Base-by-base conservation (phyloP, 495 filamentous ascomycete genomes). In the Tuber umbilicatum region DNA sequence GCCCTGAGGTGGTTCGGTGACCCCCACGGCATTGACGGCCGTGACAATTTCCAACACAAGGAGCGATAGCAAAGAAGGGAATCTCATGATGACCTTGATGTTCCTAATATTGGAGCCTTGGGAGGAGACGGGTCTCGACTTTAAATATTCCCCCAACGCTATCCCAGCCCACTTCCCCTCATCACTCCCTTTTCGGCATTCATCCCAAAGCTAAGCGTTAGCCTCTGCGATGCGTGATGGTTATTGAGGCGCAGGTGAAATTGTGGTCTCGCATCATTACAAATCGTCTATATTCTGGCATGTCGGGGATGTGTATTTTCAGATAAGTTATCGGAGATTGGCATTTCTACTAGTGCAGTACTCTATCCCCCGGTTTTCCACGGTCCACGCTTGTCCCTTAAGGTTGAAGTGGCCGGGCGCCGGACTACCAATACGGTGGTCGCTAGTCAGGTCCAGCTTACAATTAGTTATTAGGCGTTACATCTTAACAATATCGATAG, bases 1-100 rank as follows among this genome's bases (percentile, higher is more conserved):
- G 7, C 77, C 77, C 45, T 45, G 72, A 4, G 77, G 77, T 71
- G 77, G 77, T 41, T 70, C 73, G 39, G 77, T 78, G 43, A 77
- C 55, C 35, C 27, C 55, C 5, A 35, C 43, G 69, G 60, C 69
- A 50, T 60, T 70, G 68, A 72, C 72, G n/a, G 77, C n/a, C 1
- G 71, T 69, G 43, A 27, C 2, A n/a, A 72, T 40, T 47, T 75
- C 67, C 23, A 74, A 40, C 2, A 72, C 75, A 17, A 78, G 42
- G n/a, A 78, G 37, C 43, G 74, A 37, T n/a, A 78, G 43, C 16
- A 78, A 43, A 47, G 71, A 73, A 17, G 78, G 75, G 50, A 78
- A 43, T 23, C 71, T 75, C 77, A 78, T 78, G 27, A 64, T 64
- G 31, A 64, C 55, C 55, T 14, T 31, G 42, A 45, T 45, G 3